Conservation (phyloP, 108 stramenopile genomes). For the Pseudonitzschia pungens region DNA sequence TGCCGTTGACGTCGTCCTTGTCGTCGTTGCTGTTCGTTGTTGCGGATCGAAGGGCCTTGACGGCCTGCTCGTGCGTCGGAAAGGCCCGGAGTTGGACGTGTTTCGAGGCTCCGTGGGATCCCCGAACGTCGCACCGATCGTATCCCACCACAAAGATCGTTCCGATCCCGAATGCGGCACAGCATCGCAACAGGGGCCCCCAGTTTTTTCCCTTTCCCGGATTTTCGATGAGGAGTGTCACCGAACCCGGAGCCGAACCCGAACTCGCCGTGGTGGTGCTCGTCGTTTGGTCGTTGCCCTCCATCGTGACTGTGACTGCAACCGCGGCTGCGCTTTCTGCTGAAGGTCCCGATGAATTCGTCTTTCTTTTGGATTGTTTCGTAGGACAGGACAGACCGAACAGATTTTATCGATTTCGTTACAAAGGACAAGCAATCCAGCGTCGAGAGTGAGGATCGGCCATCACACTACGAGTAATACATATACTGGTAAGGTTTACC, state of each 20-base stretch:
- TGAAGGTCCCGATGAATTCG: too few species aligned
- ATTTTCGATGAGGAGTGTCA: slow-evolving; percentile 70
- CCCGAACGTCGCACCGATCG: slow-evolving; percentile 62
- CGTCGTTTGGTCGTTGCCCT: neutral
- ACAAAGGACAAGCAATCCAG: too few species aligned
- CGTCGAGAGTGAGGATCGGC: too few species aligned
- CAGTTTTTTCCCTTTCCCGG: slow-evolving; percentile 74
- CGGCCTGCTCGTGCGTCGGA: slow-evolving; percentile 57
- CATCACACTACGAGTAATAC: too few species aligned
- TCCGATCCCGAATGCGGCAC: slow-evolving; percentile 70
- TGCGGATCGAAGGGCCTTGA: neutral
- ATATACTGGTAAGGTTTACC: too few species aligned
- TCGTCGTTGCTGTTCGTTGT: neutral
- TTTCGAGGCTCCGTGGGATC: slow-evolving; percentile 72
- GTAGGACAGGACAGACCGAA: too few species aligned
- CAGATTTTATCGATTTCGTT: too few species aligned
- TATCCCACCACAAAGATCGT: slow-evolving; percentile 70
- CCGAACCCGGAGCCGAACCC: too few species aligned
- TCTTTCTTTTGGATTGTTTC: too few species aligned
- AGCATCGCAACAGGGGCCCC: slow-evolving; percentile 79
- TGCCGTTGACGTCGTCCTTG: slow-evolving; percentile 1
- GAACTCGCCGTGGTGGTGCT: neutral
- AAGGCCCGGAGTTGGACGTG: slow-evolving; percentile 72
- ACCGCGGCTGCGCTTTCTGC: too few species aligned
- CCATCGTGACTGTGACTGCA: neutral